Percentiles rank a stretch among this genome's conserved stretches.
Evolutionary conservation across 306 rosid genomes (phyloP).

Genomic region (Quercus parvula): DNA sequence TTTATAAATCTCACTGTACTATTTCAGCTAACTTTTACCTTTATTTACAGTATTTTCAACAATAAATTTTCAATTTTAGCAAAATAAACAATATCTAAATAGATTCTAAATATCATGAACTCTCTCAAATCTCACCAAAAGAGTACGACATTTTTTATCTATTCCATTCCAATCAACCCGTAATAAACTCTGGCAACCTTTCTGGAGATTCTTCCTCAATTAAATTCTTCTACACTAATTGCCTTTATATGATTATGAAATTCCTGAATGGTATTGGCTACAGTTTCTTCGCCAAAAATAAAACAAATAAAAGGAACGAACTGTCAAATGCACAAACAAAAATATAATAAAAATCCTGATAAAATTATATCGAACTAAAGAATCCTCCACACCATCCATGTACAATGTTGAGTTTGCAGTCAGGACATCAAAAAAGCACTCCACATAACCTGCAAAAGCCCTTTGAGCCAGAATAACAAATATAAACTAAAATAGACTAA

Average conservation of each 20-base stretch:
- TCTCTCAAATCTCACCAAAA: too few species aligned
- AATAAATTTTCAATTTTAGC: too few species aligned
- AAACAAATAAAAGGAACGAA: neutral
- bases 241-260: neutral
- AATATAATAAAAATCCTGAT: neutral
- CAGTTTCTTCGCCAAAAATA: neutral
- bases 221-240: too few species aligned
- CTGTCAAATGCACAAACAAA: neutral
- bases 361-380: slow-evolving; percentile 7
- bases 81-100: too few species aligned
- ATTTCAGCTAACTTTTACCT: too few species aligned
- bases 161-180: too few species aligned
- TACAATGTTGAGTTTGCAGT: slow-evolving; percentile 19
- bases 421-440: neutral
- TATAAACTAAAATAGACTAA: neutral
- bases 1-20: too few species aligned
- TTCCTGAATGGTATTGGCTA: neutral
- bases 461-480: neutral
- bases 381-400: slow-evolving; percentile 30
- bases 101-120: too few species aligned
- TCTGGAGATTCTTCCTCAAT: too few species aligned
- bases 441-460: slow-evolving; percentile 5
- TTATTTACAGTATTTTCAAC: too few species aligned
- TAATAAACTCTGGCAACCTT: too few species aligned
- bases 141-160: too few species aligned